phyloP scores from a whole-genome alignment of 805 yeast species.

The Yamadazyma sp. region DNA sequence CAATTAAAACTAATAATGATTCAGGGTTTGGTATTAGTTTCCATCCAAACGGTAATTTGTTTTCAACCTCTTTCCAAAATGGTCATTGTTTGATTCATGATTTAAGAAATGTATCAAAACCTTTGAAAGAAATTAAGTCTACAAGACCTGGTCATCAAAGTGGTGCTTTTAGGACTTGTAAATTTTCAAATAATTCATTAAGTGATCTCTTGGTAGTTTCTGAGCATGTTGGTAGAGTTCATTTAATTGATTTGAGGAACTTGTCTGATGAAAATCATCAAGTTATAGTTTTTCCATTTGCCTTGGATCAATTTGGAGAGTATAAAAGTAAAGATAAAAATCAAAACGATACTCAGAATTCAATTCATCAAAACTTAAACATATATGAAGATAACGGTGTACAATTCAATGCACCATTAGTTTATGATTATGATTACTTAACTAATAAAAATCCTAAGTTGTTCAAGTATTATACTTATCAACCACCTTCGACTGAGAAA shows the following conservation, averaged over 20 bases:
- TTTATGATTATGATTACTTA: conserved; percentile 40
- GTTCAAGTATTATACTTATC: conserved; percentile 33
- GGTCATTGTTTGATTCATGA: conserved; percentile 80
- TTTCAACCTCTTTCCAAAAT: conserved; percentile 82
- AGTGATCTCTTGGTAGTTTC: conserved; percentile 75
- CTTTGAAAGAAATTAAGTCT: conserved; percentile 54
- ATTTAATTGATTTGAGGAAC: conserved; percentile 75
- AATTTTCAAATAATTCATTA: conserved; percentile 49
- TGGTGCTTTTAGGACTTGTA: conserved; percentile 68
- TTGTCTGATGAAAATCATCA: conserved; percentile 58
- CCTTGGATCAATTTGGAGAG: conserved; percentile 38
- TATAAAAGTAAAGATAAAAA: conserved; percentile 13
- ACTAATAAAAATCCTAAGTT: conserved; percentile 33
- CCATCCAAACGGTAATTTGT: conserved; percentile 68
- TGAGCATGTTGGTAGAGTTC: conserved; percentile 87
- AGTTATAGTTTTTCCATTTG: conserved; percentile 64
- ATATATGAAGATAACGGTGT: conserved; percentile 10
- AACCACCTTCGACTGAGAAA: conserved; percentile 16
- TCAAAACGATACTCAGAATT: neutral
- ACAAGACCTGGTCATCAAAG: conserved; percentile 52
- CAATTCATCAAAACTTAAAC: conserved; percentile 7
- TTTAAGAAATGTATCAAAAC: conserved; percentile 54
- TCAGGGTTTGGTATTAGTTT: conserved; percentile 82
- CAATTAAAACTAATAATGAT: conserved; percentile 60
- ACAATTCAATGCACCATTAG: conserved; percentile 33